Evolutionary conservation across 2,329 filamentous ascomycete species (phyloP).

Genomic region (Chrysosporium queenslandicum): DNA sequence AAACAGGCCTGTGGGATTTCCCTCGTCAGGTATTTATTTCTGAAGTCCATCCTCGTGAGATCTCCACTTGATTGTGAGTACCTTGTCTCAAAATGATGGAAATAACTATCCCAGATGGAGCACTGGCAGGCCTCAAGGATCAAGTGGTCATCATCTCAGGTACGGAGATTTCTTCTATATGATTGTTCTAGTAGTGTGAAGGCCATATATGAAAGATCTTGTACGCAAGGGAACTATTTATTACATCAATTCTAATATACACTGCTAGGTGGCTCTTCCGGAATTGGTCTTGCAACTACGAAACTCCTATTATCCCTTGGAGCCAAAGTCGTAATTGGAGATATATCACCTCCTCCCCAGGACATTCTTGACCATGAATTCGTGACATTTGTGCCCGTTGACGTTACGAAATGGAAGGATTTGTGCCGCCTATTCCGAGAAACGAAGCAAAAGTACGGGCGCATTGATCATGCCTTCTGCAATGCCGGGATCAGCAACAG

Average conservation of each 20-base stretch:
- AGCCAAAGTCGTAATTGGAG: constrained; percentile 47
- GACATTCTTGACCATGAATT: constrained; percentile 22
- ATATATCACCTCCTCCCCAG: constrained; percentile 39
- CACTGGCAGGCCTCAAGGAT: constrained; percentile 37
- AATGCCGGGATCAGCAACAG: constrained; percentile 48
- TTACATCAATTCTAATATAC: not conserved
- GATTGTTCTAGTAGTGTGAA: too few relatives aligned
- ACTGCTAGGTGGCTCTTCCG: constrained; percentile 45
- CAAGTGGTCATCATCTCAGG: constrained; percentile 48
- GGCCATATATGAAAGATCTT: too few relatives aligned
- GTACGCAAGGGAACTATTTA: not conserved
- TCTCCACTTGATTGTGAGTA: too few relatives aligned
- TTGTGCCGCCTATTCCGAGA: constrained; percentile 45
- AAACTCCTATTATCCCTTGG: constrained; percentile 44
- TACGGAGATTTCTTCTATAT: constrained; percentile 20
- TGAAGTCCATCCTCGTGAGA: too few relatives aligned
- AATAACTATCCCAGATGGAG: constrained; percentile 38
- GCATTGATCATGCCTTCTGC: constrained; percentile 42
- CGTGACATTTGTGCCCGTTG: constrained; percentile 34
- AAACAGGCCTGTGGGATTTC: not conserved
- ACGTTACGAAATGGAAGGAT: constrained; percentile 44
- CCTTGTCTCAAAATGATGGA: too few relatives aligned
- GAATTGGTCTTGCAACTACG: constrained; percentile 51
- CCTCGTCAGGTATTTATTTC: not conserved
- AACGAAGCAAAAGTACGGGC: constrained; percentile 35